These are phyloP conservation scores for Xerocomellus intermedius DNA, from an alignment of 768 basidiomycete genomes.

Conservation along the genomic window DNA sequence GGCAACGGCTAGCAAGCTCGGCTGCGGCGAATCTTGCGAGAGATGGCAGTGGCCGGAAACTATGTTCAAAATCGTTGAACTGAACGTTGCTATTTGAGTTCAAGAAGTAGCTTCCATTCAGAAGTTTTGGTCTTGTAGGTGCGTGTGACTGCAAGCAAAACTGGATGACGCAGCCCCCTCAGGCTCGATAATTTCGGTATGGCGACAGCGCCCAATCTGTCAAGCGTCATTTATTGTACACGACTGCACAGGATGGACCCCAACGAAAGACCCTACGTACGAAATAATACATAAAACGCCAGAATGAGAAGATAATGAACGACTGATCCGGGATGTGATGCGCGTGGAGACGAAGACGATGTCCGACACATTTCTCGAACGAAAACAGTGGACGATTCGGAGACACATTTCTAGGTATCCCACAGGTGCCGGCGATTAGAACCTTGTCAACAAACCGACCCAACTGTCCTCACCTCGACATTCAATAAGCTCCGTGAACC, in stretches of 20 bases:
- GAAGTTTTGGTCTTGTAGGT: background rate
- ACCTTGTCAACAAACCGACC: background rate
- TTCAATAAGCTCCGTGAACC: conserved; percentile 13
- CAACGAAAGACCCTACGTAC: background rate
- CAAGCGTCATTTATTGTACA: conserved; percentile 4
- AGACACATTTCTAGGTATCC: background rate
- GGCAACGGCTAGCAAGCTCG: background rate
- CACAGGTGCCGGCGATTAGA: background rate
- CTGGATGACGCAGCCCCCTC: background rate
- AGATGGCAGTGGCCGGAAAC: background rate
- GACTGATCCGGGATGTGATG: background rate
- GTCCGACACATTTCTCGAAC: conserved; percentile 5
- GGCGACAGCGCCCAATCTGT: background rate
- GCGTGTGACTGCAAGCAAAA: background rate
- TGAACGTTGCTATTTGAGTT: conserved; percentile 6
- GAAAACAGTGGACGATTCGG: background rate
- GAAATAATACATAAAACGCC: conserved; percentile 4
- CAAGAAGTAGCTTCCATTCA: background rate
- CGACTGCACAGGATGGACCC: background rate
- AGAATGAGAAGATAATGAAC: conserved; percentile 4
- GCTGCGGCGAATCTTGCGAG: background rate
- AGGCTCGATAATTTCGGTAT: background rate
- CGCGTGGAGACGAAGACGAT: background rate
- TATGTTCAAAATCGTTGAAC: background rate
- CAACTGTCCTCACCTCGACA: conserved; percentile 4